Percentiles rank a stretch among this genome's conserved stretches.
Conservation (phyloP, 2,329 filamentous ascomycete species). For the Diaporthe citri region DNA sequence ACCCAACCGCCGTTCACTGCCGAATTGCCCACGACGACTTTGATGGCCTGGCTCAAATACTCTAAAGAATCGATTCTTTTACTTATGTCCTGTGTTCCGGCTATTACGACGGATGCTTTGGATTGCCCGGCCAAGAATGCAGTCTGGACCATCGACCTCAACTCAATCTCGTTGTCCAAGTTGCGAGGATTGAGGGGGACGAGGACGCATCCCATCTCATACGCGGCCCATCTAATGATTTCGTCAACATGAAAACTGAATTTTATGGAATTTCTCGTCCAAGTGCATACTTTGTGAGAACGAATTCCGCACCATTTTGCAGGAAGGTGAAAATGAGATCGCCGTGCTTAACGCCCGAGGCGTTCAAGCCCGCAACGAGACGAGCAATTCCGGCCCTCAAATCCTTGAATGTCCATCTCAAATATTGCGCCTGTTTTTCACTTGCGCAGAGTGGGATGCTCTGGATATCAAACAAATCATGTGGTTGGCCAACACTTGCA, state of each 20-base stretch:
- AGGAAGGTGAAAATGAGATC: not conserved
- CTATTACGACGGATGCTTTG: not conserved
- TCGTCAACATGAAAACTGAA: not conserved
- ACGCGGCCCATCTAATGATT: not conserved
- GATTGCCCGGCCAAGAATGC: not conserved
- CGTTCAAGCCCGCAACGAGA: not conserved
- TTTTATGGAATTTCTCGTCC: not conserved
- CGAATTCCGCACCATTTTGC: not conserved
- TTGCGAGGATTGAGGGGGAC: conserved; percentile 6
- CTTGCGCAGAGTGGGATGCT: not conserved
- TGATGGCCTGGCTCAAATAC: not conserved
- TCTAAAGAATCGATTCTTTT: not conserved
- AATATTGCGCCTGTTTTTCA: not conserved
- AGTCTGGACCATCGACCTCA: conserved; percentile 12
- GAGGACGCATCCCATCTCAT: not conserved
- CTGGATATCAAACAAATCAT: not conserved
- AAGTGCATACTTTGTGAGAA: not conserved
- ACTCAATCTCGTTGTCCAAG: not conserved
- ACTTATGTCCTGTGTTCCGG: not conserved
- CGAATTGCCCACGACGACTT: not conserved
- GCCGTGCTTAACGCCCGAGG: not conserved
- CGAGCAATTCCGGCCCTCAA: not conserved
- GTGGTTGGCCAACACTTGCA: conserved; percentile 5
- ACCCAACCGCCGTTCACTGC: not conserved
- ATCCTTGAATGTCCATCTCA: not conserved